These are phyloP conservation scores for Coemansia sp. DNA, from an alignment of 192 early-diverging fungal genomes.

Conservation along the genomic window DNA sequence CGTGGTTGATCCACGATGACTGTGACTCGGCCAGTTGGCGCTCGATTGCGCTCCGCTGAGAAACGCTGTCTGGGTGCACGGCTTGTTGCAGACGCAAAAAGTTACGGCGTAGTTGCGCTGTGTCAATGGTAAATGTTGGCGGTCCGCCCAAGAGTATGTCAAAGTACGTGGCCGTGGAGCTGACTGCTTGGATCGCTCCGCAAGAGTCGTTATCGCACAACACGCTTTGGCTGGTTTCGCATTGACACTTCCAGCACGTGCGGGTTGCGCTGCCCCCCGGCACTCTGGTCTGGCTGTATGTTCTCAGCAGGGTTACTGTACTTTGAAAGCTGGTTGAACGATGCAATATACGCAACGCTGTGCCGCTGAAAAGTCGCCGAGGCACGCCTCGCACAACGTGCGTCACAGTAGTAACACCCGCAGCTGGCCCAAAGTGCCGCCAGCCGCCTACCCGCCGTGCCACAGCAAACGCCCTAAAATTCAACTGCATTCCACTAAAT, in stretches of 20 bases:
- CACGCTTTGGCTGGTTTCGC: slow-evolving; percentile 45
- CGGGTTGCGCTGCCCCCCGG: slow-evolving; percentile 9
- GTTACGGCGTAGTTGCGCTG: slow-evolving; percentile 57
- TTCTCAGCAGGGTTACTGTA: too few species aligned
- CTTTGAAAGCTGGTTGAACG: not conserved
- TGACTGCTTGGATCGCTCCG: slow-evolving; percentile 60
- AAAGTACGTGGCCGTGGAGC: slow-evolving; percentile 58
- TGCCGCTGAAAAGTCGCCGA: not conserved
- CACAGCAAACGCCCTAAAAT: not conserved
- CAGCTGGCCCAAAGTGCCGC: not conserved
- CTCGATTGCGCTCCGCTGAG: slow-evolving; percentile 44
- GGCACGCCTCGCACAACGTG: not conserved
- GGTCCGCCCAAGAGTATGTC: slow-evolving; percentile 54
- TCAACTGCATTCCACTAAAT: not conserved
- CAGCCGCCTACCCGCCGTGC: not conserved
- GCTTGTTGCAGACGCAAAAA: slow-evolving; percentile 78
- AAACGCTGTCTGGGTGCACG: slow-evolving; percentile 84
- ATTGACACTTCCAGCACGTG: slow-evolving; percentile 68
- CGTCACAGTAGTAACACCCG: not conserved
- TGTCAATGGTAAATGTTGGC: slow-evolving; percentile 68
- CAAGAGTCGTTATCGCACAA: slow-evolving; percentile 62
- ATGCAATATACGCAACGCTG: not conserved
- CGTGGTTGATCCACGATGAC: slow-evolving; percentile 85
- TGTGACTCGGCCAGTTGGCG: slow-evolving; percentile 54
- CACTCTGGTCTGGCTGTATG: too few species aligned